phyloP scores from a whole-genome alignment of 305 asterid genomes.

The Solanum hybrid region DNA sequence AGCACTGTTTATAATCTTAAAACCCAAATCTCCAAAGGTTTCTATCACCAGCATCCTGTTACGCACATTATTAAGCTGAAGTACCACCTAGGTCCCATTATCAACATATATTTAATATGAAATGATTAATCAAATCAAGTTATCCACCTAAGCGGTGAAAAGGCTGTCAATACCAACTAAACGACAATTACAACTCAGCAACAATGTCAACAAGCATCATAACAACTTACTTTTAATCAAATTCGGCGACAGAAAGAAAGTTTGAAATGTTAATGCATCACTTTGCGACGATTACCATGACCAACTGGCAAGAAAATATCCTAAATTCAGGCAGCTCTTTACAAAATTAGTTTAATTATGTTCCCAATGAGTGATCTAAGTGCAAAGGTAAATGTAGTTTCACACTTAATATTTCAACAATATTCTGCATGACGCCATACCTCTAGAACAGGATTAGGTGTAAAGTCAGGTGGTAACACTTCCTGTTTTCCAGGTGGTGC shows the following conservation, averaged over 20 bases:
- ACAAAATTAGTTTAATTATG: neutral
- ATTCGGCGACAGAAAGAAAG: neutral
- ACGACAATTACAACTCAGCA: neutral
- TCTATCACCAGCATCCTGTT: neutral
- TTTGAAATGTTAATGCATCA: neutral
- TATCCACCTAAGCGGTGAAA: neutral
- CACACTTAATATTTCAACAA: neutral
- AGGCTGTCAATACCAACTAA: neutral
- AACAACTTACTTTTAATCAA: neutral
- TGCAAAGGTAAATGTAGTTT: neutral
- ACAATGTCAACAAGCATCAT: neutral
- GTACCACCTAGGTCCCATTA: neutral
- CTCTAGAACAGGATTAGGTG: slow-evolving; percentile 88
- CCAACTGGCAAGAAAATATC: neutral
- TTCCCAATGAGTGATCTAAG: neutral
- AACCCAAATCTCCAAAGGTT: neutral
- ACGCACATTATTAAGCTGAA: neutral
- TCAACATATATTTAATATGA: neutral
- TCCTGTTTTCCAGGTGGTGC: slow-evolving; percentile 75
- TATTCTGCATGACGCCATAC: slow-evolving; percentile 20
- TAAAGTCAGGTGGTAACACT: slow-evolving; percentile 62
- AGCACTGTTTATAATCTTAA: neutral
- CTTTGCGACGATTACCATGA: neutral
- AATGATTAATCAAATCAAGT: neutral
- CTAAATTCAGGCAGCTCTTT: neutral